phyloP scores from a whole-genome alignment of 192 early-diverging fungal species.

The Pecoramyces ruminantium region DNA sequence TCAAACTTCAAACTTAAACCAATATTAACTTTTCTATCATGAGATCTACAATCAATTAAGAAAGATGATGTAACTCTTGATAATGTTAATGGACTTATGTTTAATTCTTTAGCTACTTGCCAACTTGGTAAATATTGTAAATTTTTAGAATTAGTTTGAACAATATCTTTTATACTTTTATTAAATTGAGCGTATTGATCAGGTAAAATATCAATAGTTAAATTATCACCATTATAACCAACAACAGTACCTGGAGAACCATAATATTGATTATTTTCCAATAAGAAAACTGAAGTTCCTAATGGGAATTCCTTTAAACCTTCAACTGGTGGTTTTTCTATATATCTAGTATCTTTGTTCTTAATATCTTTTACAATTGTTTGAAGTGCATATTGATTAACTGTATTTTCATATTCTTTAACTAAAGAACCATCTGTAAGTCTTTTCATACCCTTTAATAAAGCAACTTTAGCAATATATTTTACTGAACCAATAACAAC shows the following conservation, averaged over 20 bases:
- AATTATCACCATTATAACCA: slow-evolving; percentile 21
- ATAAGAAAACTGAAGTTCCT: slow-evolving; percentile 56
- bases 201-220: slow-evolving; percentile 5
- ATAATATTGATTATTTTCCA: slow-evolving; percentile 49
- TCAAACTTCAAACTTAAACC: slow-evolving; percentile 90
- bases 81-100: slow-evolving; percentile 44
- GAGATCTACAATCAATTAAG: slow-evolving; percentile 34
- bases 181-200: neutral
- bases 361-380: slow-evolving; percentile 30
- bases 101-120: slow-evolving; percentile 45
- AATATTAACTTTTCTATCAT: slow-evolving; percentile 43
- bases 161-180: slow-evolving; percentile 5
- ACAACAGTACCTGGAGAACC: slow-evolving; percentile 53
- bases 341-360: slow-evolving; percentile 51
- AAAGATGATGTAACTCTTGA: slow-evolving; percentile 76
- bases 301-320: slow-evolving; percentile 57
- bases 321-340: slow-evolving; percentile 49
- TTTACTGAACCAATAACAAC: slow-evolving; percentile 51
- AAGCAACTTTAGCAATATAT: slow-evolving; percentile 28
- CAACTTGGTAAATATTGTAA: slow-evolving; percentile 44
- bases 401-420: slow-evolving; percentile 45
- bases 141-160: slow-evolving; percentile 5
- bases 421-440: slow-evolving; percentile 50
- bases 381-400: slow-evolving; percentile 37
- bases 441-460: slow-evolving; percentile 45